These are phyloP conservation scores for Aspergillus neoniger DNA, from an alignment of 2,329 filamentous ascomycete species.

Conservation along the genomic window DNA sequence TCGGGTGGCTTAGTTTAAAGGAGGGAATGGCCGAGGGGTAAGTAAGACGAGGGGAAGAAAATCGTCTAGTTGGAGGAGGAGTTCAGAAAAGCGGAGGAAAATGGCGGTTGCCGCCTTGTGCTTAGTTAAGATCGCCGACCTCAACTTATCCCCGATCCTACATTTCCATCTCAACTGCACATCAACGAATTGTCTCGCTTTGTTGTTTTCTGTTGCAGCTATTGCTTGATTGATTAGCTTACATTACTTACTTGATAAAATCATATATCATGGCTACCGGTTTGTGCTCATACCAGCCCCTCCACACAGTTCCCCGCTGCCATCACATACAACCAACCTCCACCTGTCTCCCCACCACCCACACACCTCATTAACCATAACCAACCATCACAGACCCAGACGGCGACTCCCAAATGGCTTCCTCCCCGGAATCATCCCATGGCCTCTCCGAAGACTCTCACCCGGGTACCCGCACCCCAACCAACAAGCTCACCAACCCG, in stretches of 20 bases:
- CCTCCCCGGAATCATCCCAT: constrained; percentile 43
- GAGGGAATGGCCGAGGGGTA: constrained; percentile 5
- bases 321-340: background rate
- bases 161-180: background rate
- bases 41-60: constrained; percentile 3
- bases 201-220: too few species aligned
- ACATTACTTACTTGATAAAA: too few species aligned
- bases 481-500: constrained; percentile 30
- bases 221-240: too few species aligned
- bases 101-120: constrained; percentile 11
- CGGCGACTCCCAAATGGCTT: constrained; percentile 60
- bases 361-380: background rate
- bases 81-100: constrained; percentile 3
- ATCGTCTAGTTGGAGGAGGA: background rate
- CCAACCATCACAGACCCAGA: constrained; percentile 47
- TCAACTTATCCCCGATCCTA: constrained; percentile 3
- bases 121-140: constrained; percentile 15
- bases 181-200: too few species aligned
- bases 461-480: constrained; percentile 47
- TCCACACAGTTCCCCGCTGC: constrained; percentile 8
- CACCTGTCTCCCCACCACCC: background rate
- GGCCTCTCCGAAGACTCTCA: constrained; percentile 42
- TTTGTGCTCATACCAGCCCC: constrained; percentile 13
- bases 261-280: constrained; percentile 25
- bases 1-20: background rate